Evolutionary conservation across 495 filamentous ascomycete species (phyloP).

Genomic region (Astrocystis sublimbata): DNA sequence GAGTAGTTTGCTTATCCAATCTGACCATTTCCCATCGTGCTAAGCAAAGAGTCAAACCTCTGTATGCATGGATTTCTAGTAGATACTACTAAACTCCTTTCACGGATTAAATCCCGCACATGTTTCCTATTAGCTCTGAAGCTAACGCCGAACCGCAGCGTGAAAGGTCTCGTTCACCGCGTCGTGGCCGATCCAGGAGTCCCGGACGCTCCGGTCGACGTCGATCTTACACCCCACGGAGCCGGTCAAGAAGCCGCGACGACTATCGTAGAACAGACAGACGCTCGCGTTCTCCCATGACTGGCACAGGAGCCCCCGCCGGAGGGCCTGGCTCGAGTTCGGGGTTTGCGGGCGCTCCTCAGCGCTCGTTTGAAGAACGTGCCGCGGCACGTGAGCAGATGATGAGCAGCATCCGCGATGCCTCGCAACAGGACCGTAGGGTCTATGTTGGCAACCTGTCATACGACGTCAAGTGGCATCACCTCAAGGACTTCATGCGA

Average conservation of each 20-base stretch:
- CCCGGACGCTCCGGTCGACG: conserved; percentile 60
- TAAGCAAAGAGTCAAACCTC: not conserved
- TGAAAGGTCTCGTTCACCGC: conserved; percentile 91
- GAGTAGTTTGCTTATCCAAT: not conserved
- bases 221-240: conserved; percentile 90
- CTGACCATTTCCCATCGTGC: not conserved
- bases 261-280: conserved; percentile 70
- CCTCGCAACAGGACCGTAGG: conserved; percentile 95
- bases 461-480: conserved; percentile 99
- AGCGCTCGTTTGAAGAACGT: conserved; percentile 81
- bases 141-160: conserved; percentile 66
- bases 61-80: not conserved
- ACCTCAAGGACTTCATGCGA: conserved; percentile 99
- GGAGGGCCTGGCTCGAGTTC: conserved; percentile 59
- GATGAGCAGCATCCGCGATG: conserved; percentile 90
- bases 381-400: conserved; percentile 85
- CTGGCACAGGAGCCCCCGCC: conserved; percentile 66
- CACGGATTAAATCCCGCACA: not conserved
- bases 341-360: conserved; percentile 62
- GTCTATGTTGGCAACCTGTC: conserved; percentile 99
- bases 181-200: conserved; percentile 69
- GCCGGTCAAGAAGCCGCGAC: conserved; percentile 88
- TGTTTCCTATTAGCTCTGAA: conserved; percentile 21
- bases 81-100: not conserved
- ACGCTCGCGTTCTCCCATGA: conserved; percentile 83